Percentiles rank a stretch among this genome's conserved stretches.
Conservation (phyloP, 305 asterid species). For the Petunia hybrid region DNA sequence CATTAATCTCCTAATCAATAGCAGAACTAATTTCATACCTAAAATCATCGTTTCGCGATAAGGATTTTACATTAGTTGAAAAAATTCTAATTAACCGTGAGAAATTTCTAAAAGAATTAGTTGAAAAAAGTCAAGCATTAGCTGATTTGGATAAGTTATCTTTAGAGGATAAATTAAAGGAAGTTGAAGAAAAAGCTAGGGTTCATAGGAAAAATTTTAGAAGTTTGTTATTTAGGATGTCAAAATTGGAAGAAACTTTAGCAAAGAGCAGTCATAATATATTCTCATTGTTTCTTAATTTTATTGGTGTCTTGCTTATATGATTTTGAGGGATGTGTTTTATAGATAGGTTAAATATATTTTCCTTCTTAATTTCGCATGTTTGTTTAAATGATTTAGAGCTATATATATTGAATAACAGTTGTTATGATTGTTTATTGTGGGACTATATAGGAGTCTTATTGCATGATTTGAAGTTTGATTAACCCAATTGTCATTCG, state of each 20-base stretch:
- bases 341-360: no score
- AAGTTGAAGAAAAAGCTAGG: background rate
- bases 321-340: no score
- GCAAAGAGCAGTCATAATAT: no score
- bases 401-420: no score
- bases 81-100: slow-evolving; percentile 22
- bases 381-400: no score
- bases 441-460: no score
- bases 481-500: no score
- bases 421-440: no score
- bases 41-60: slow-evolving; percentile 21
- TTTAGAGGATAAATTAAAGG: slow-evolving; percentile 5
- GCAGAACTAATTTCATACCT: slow-evolving; percentile 7
- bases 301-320: no score
- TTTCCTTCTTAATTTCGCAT: no score
- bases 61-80: slow-evolving; percentile 19
- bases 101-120: slow-evolving; percentile 2
- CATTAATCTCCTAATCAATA: background rate
- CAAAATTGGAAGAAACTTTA: background rate
- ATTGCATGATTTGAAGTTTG: no score
- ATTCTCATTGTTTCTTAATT: no score
- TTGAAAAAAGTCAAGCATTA: background rate
- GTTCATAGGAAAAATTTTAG: background rate
- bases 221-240: background rate
- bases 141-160: background rate